Evolutionary conservation across 2,329 filamentous ascomycete genomes (phyloP).

Genomic region (Cordyceps farinosa): DNA sequence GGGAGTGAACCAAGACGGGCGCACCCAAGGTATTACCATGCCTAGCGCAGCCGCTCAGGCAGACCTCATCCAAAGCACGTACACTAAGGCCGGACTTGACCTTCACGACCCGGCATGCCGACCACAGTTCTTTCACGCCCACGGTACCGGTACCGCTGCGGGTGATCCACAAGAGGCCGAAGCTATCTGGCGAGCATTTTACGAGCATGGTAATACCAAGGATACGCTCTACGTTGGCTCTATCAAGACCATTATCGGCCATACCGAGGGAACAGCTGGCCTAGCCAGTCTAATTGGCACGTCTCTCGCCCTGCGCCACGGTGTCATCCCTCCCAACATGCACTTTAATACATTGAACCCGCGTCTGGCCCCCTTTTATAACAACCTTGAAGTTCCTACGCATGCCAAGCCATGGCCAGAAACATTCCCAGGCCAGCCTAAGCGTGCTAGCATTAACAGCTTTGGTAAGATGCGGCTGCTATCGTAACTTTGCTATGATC

Average conservation of each 20-base stretch:
- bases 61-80: slow-evolving; percentile 35
- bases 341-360: slow-evolving; percentile 45
- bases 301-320: slow-evolving; percentile 42
- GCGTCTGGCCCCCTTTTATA: slow-evolving; percentile 30
- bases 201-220: background rate
- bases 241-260: slow-evolving; percentile 46
- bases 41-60: slow-evolving; percentile 44
- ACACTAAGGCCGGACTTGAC: slow-evolving; percentile 36
- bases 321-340: slow-evolving; percentile 43
- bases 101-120: slow-evolving; percentile 26
- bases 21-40: slow-evolving; percentile 51
- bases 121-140: slow-evolving; percentile 41
- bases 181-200: slow-evolving; percentile 42
- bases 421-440: background rate
- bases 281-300: slow-evolving; percentile 46
- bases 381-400: slow-evolving; percentile 18
- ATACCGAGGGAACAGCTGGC: slow-evolving; percentile 44
- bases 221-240: slow-evolving; percentile 36
- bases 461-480: slow-evolving; percentile 29
- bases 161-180: slow-evolving; percentile 50
- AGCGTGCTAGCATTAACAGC: slow-evolving; percentile 35
- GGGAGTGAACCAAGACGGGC: slow-evolving; percentile 51
- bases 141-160: slow-evolving; percentile 27
- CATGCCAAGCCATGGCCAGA: background rate
- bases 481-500: too few relatives aligned